phyloP scores from a whole-genome alignment of 495 filamentous ascomycete species.

The Tuber umbilicatum region DNA sequence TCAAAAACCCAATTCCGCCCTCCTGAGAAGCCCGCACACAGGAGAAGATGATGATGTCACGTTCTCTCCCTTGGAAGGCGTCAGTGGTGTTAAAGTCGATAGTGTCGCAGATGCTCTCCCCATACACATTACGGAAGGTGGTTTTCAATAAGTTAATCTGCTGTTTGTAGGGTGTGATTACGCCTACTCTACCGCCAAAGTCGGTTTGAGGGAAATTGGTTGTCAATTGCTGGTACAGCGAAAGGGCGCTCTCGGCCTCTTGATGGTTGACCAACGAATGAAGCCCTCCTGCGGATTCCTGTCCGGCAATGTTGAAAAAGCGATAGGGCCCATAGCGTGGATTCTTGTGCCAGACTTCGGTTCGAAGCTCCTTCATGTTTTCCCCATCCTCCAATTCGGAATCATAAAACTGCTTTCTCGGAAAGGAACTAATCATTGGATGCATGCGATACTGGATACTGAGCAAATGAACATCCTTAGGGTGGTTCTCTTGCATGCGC shows the following conservation, averaged over 20 bases:
- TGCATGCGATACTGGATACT: slow-evolving; percentile 99
- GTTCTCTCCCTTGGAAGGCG: slow-evolving; percentile 93
- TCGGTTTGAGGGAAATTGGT: slow-evolving; percentile 63
- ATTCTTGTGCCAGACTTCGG: slow-evolving; percentile 77
- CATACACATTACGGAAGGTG: slow-evolving; percentile 63
- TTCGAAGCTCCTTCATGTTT: slow-evolving; percentile 68
- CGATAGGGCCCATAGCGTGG: slow-evolving; percentile 78
- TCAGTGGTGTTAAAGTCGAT: slow-evolving; percentile 98
- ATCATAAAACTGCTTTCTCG: slow-evolving; percentile 87
- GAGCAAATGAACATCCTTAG: slow-evolving; percentile 82
- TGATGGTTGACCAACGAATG: slow-evolving; percentile 86
- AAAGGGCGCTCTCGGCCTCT: slow-evolving; percentile 76
- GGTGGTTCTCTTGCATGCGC: slow-evolving; percentile 89
- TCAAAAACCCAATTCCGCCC: slow-evolving; percentile 94
- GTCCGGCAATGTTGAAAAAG: slow-evolving; percentile 94
- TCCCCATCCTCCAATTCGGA: slow-evolving; percentile 73
- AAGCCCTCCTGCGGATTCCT: slow-evolving; percentile 66
- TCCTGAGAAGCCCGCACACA: slow-evolving; percentile 84
- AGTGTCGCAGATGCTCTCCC: slow-evolving; percentile 62
- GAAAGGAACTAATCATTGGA: slow-evolving; percentile 85
- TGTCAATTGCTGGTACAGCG: slow-evolving; percentile 69
- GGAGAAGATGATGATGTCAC: slow-evolving; percentile 97
- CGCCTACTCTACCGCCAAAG: slow-evolving; percentile 77
- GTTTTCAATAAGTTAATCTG: slow-evolving; percentile 74
- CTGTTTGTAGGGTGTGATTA: slow-evolving; percentile 95